Evolutionary conservation across 176 grass and related monocot genomes (phyloP).

Genomic region (Bolboschoenus planiculmis): DNA sequence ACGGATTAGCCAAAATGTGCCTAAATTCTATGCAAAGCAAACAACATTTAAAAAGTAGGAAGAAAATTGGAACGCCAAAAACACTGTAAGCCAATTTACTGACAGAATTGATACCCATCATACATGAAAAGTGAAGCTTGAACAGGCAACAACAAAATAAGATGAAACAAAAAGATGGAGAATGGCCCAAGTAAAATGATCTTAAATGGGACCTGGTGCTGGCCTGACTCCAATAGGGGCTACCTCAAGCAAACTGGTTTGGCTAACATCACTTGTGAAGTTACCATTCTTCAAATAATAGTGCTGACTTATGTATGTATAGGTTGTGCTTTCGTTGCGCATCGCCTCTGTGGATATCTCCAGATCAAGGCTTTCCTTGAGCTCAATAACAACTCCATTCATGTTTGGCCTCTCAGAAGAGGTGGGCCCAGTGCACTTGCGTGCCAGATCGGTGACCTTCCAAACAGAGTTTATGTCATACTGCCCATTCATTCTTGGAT

Average conservation of each 20-base stretch:
- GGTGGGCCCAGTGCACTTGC: constrained; percentile 12
- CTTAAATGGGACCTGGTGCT: constrained; percentile 1
- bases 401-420: constrained; percentile 35
- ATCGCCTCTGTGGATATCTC: constrained; percentile 7
- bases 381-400: constrained; percentile 30
- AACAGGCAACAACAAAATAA: no score
- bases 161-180: no score
- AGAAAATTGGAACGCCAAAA: no score
- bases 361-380: constrained; percentile 49
- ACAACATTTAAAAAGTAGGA: no score
- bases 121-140: no score
- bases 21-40: no score
- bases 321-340: not conserved
- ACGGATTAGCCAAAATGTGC: no score
- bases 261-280: constrained; percentile 6
- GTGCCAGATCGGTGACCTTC: constrained; percentile 37
- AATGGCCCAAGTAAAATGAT: not conserved
- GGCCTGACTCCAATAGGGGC: not conserved
- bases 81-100: no score
- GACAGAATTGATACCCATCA: no score
- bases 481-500: constrained; percentile 31
- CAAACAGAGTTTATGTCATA: constrained; percentile 50
- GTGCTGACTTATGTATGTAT: not conserved
- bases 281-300: not conserved
- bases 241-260: not conserved